phyloP scores from a whole-genome alignment of 164 flowering plant species.

The Stephania japonica region DNA sequence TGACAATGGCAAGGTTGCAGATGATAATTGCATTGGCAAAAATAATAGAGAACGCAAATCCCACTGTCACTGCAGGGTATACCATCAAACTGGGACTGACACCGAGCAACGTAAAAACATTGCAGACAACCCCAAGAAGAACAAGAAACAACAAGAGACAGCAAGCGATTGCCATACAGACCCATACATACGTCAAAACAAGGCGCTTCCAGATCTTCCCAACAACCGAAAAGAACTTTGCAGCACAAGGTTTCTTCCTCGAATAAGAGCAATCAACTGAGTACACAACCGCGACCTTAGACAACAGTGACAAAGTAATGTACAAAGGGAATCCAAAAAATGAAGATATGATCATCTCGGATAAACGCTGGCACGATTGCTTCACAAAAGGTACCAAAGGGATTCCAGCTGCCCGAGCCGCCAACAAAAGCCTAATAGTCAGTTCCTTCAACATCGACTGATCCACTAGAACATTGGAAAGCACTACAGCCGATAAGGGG shows the following conservation, averaged over 20 bases:
- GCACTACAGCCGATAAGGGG: slow-evolving; percentile 60
- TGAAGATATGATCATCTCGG: slow-evolving; percentile 59
- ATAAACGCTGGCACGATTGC: slow-evolving; percentile 55
- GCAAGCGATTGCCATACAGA: slow-evolving; percentile 48
- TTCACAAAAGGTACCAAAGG: slow-evolving; percentile 54
- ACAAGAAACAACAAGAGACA: slow-evolving; percentile 59
- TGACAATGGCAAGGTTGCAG: slow-evolving; percentile 69
- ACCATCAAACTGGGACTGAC: slow-evolving; percentile 39
- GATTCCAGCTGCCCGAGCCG: slow-evolving; percentile 68
- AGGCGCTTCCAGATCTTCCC: slow-evolving; percentile 69
- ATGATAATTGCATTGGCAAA: slow-evolving; percentile 76
- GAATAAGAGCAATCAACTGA: slow-evolving; percentile 80
- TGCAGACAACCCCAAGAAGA: slow-evolving; percentile 53
- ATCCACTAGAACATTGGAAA: slow-evolving; percentile 71
- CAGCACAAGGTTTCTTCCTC: slow-evolving; percentile 37
- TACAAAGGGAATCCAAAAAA: slow-evolving; percentile 69
- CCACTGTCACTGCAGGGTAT: slow-evolving; percentile 57
- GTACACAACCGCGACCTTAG: slow-evolving; percentile 79
- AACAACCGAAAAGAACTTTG: slow-evolving; percentile 42
- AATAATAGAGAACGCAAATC: slow-evolving; percentile 57
- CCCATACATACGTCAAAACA: slow-evolving; percentile 64
- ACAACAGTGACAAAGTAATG: slow-evolving; percentile 52
- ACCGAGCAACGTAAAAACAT: slow-evolving; percentile 42
- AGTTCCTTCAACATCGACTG: slow-evolving; percentile 54
- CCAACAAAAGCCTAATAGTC: slow-evolving; percentile 46